A percentile compares a stretch with the other conserved stretches of the same genome.
phyloP scores from a whole-genome alignment of 2,329 filamentous ascomycete species.

The Raffaelea albimanens region DNA sequence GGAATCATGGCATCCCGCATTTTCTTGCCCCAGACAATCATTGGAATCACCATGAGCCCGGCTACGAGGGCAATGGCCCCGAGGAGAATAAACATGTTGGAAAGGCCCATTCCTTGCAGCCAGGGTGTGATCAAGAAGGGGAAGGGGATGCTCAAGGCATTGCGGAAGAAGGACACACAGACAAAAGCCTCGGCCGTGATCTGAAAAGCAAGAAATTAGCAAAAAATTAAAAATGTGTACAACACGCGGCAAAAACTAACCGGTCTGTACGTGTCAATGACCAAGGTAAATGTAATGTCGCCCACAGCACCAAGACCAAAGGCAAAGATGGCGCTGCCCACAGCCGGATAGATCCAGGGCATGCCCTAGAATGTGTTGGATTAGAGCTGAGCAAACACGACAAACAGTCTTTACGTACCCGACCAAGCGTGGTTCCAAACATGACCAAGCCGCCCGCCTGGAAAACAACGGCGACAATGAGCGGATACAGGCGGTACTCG shows the following conservation, averaged over 20 bases:
- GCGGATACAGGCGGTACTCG: neutral
- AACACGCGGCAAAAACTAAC: neutral
- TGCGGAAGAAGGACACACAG: conserved; percentile 1
- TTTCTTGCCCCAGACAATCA: neutral
- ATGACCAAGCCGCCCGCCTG: neutral
- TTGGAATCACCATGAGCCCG: neutral
- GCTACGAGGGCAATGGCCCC: neutral
- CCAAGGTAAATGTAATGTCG: neutral
- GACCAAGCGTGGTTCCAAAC: neutral
- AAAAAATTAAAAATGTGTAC: neutral
- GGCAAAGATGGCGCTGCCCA: neutral
- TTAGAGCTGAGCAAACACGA: neutral
- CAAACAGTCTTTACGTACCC: neutral
- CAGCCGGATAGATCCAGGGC: neutral
- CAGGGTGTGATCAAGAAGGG: neutral
- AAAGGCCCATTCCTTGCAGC: neutral
- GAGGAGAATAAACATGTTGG: neutral
- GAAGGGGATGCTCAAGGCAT: neutral
- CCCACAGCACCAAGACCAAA: neutral
- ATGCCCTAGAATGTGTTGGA: neutral
- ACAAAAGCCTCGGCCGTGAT: neutral
- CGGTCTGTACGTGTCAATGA: neutral
- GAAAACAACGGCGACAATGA: neutral
- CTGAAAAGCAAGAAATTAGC: neutral
- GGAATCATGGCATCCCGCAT: neutral